Evolutionary conservation across 2,329 filamentous ascomycete species (phyloP).

Genomic region (Aspergillus caelatus): DNA sequence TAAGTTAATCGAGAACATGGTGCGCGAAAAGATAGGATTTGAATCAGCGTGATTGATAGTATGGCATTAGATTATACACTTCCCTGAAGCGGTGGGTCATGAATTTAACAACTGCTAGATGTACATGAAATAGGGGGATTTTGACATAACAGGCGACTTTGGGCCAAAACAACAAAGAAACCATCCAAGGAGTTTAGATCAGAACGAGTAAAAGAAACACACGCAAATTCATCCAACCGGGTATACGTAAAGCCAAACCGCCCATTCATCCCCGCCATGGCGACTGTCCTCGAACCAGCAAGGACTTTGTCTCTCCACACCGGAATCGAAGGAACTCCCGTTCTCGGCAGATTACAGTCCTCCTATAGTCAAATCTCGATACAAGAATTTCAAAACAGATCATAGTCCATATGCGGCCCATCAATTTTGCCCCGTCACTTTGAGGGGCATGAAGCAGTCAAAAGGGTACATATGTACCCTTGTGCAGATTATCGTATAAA

Average conservation of each 20-base stretch:
- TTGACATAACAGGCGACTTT: background rate
- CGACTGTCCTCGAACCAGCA: constrained; percentile 23
- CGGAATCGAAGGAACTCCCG: constrained; percentile 9
- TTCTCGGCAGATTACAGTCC: constrained; percentile 16
- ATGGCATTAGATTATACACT: background rate
- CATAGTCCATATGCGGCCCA: background rate
- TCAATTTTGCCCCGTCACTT: background rate
- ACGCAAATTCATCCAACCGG: constrained; percentile 18
- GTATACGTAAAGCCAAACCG: constrained; percentile 21
- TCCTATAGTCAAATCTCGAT: constrained; percentile 5
- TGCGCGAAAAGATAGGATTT: background rate
- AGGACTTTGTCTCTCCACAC: constrained; percentile 14
- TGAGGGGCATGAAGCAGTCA: background rate
- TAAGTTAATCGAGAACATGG: background rate
- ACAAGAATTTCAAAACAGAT: constrained; percentile 8
- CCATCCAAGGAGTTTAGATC: constrained; percentile 3
- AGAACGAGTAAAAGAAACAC: background rate
- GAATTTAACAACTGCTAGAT: background rate
- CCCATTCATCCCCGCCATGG: constrained; percentile 10
- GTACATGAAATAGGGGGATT: constrained; percentile 4
- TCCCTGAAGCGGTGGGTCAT: background rate
- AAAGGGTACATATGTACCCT: constrained; percentile 4
- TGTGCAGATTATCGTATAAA: constrained; percentile 11
- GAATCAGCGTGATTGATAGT: background rate
- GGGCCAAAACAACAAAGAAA: constrained; percentile 7